phyloP scores from a whole-genome alignment of 805 yeast species.

The Myxozyma monticola region DNA sequence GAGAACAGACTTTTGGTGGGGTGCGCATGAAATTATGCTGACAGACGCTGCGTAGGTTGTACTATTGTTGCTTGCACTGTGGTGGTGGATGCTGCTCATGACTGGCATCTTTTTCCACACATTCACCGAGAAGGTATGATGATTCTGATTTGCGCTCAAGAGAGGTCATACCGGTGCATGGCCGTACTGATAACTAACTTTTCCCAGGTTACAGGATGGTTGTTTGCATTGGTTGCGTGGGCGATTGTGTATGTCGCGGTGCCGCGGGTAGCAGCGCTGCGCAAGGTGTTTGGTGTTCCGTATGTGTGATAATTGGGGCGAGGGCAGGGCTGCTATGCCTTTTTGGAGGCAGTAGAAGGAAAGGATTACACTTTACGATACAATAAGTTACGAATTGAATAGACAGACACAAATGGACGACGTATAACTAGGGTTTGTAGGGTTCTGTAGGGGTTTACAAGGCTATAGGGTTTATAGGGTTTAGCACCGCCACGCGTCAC shows the following conservation, averaged over 20 bases:
- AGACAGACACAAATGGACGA: too few relatives aligned
- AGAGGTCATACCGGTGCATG: not conserved
- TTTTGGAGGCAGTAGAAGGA: too few relatives aligned
- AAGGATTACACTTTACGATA: too few relatives aligned
- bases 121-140: constrained; percentile 56
- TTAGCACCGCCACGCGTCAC: too few relatives aligned
- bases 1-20: not conserved
- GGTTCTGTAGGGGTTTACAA: too few relatives aligned
- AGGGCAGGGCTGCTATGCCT: too few relatives aligned
- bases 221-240: constrained; percentile 24
- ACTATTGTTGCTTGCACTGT: constrained; percentile 47
- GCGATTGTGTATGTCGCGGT: constrained; percentile 20
- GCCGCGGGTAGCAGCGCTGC: constrained; percentile 10
- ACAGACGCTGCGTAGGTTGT: constrained; percentile 32
- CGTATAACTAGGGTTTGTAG: too few relatives aligned
- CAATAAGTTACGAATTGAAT: too few relatives aligned
- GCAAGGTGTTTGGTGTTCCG: constrained; percentile 21
- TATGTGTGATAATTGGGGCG: too few relatives aligned
- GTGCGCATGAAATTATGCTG: not conserved
- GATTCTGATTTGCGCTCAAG: not conserved
- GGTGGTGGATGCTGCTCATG: constrained; percentile 87
- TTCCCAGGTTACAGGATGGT: constrained; percentile 28
- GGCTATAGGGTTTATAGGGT: too few relatives aligned
- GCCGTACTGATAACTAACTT: not conserved
- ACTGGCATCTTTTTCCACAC: constrained; percentile 87